A percentile compares a stretch with the other conserved stretches of the same genome.
Evolutionary conservation across 2,329 filamentous ascomycete species (phyloP).

Genomic region (Cladosporium sp.): DNA sequence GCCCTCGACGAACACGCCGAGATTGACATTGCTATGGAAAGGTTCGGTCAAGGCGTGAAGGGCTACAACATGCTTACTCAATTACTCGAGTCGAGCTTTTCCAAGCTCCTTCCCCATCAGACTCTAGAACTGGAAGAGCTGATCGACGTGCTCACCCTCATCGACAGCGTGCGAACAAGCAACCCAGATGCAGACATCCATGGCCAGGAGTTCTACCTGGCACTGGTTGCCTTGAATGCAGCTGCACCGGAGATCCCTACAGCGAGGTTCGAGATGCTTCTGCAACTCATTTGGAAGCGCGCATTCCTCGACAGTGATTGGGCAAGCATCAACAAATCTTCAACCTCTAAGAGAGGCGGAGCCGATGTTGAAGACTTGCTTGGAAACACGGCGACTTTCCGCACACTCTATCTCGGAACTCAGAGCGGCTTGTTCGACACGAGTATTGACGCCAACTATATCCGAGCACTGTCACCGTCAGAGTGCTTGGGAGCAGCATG

Average conservation of each 20-base stretch:
- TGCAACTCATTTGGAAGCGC: constrained; percentile 80
- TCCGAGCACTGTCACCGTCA: constrained; percentile 30
- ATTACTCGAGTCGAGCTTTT: constrained; percentile 70
- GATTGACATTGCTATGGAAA: constrained; percentile 71
- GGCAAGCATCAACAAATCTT: constrained; percentile 74
- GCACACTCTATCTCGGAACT: constrained; percentile 47
- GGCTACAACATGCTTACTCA: constrained; percentile 65
- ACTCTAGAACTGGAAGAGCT: constrained; percentile 60
- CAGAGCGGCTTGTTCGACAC: constrained; percentile 23
- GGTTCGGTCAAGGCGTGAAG: constrained; percentile 47
- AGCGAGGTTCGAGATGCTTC: constrained; percentile 57
- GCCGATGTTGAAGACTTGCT: constrained; percentile 64
- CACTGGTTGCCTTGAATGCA: constrained; percentile 60
- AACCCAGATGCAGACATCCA: constrained; percentile 52
- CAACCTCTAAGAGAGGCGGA: constrained; percentile 62
- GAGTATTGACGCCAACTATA: constrained; percentile 17
- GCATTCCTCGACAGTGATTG: constrained; percentile 84
- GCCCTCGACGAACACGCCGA: constrained; percentile 81
- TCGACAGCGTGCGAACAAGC: constrained; percentile 53
- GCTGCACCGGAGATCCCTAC: constrained; percentile 53
- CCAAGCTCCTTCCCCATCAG: constrained; percentile 68
- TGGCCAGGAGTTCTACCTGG: constrained; percentile 69
- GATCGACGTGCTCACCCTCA: constrained; percentile 78
- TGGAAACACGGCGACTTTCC: constrained; percentile 36
- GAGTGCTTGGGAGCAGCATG: constrained; percentile 54